Evolutionary conservation across 768 basidiomycete species (phyloP), one percentile per base, ranked within the genome.

Genomic region (Cystofilobasidium ferigula): DNA sequence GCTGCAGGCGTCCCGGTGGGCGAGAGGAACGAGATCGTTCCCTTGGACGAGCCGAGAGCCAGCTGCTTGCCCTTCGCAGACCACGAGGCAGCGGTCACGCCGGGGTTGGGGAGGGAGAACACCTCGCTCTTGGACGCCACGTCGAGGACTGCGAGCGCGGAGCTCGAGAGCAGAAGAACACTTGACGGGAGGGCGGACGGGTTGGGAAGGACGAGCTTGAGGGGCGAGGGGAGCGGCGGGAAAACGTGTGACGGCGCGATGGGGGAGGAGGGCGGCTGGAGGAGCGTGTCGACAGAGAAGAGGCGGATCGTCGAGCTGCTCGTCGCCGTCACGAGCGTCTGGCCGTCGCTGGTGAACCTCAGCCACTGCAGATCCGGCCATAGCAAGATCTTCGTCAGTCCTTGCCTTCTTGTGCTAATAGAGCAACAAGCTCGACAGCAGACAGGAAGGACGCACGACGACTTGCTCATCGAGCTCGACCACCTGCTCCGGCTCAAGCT

Each of bases 51-150:
- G 10, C 79, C 78, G 9, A 76, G 66, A 6, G 74, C 76, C 16
- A 79, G 68, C 62, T 79, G 78, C 69, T 78, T 79, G 57, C 79
- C 79, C 62, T 77, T 77, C 22, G 75, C 76, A 2, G 76, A 77
- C 78, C 78, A 79, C 69, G 75, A 74, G 20, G 73, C 77, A 68
- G 67, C 38, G 3, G 64, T 63, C 58, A 51, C 53, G n/a, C 24
- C 5, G 2, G 61, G 58, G 32, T 54, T n/a, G n/a, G n/a, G 47
- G 45, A 61, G 57, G 30, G 42, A 51, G 43, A 59, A 51, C 26
- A 48, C 26, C 63, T 70, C 69, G 3, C 67, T 61, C 42, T 69
- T 64, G 4, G 71, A 57, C 22, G 69, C 40, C 45, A 73, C 18
- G 61, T 69, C 66, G 48, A 73, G 18, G 16, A 71, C 48, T 0